Percentiles rank a stretch among this genome's conserved stretches.
Evolutionary conservation across 2,329 filamentous ascomycete species (phyloP).

Genomic region (Tolypocladium endophyticum): DNA sequence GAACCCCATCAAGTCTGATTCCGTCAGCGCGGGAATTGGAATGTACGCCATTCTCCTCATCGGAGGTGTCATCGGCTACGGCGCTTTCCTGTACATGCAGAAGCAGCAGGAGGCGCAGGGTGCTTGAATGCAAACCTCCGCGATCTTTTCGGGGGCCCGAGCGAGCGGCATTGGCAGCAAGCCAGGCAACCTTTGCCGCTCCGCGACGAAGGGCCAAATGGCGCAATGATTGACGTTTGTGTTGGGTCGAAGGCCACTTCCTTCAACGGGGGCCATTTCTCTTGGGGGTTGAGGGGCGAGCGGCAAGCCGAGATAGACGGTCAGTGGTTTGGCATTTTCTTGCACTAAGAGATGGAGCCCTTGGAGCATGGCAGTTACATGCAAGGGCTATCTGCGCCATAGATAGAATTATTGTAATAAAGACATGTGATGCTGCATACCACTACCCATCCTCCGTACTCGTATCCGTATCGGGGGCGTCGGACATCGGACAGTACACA

Average conservation of each 20-base stretch:
- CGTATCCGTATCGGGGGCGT: neutral
- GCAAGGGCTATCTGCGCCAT: neutral
- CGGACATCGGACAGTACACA: too few species aligned
- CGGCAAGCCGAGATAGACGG: neutral
- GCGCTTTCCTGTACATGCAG: constrained; percentile 70
- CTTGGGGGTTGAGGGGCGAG: neutral
- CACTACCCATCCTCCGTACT: too few species aligned
- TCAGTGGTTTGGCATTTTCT: neutral
- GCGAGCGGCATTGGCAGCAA: neutral
- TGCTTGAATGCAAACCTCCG: constrained; percentile 1
- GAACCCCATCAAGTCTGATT: constrained; percentile 34
- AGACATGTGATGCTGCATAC: neutral
- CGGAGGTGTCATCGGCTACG: constrained; percentile 67
- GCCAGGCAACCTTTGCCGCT: neutral
- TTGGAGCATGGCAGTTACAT: constrained; percentile 3
- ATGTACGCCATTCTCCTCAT: constrained; percentile 73
- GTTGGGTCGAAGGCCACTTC: neutral
- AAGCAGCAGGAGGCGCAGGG: constrained; percentile 28
- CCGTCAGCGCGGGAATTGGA: constrained; percentile 58
- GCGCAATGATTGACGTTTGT: neutral
- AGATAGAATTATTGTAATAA: constrained; percentile 4
- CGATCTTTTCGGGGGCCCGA: neutral
- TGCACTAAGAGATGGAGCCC: neutral
- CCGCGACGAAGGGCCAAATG: neutral
- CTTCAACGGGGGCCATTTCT: neutral